Conservation (phyloP, 371 early-diverging fungal genomes). For the Mucor mucedo region DNA sequence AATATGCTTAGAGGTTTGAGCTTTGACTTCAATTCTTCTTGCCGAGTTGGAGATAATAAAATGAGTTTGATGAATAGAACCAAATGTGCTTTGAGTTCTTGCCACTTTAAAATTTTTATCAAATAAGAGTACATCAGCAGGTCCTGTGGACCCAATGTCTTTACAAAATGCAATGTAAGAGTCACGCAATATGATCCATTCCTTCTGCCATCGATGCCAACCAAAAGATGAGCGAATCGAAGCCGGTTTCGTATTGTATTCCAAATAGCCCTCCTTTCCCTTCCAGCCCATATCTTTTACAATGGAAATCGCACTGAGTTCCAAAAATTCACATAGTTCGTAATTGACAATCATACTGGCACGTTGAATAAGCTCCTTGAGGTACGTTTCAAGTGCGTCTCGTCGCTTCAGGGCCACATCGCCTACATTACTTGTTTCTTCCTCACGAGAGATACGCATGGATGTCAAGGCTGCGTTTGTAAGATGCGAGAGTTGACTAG, state of each 20-base stretch:
- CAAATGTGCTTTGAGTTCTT: conserved; percentile 19
- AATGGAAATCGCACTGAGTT: conserved; percentile 74
- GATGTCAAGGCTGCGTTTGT: conserved; percentile 41
- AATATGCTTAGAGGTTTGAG: conserved; percentile 62
- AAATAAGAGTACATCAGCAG: conserved; percentile 73
- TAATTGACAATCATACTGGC: conserved; percentile 59
- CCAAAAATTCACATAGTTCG: conserved; percentile 81
- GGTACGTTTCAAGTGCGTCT: conserved; percentile 65
- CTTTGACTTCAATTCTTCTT: conserved; percentile 68
- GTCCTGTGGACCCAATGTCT: conserved; percentile 49
- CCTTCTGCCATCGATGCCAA: conserved; percentile 56
- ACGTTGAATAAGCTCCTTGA: conserved; percentile 58
- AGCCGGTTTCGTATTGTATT: conserved; percentile 45
- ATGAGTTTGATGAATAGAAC: conserved; percentile 51
- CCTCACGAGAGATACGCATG: conserved; percentile 37
- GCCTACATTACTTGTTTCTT: conserved; percentile 32
- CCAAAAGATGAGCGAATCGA: conserved; percentile 28
- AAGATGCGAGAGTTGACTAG: conserved; percentile 42
- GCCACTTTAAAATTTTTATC: conserved; percentile 64
- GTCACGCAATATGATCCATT: conserved; percentile 71
- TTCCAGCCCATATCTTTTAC: conserved; percentile 83
- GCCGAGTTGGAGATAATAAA: conserved; percentile 53
- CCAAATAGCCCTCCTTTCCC: conserved; percentile 81
- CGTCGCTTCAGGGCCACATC: conserved; percentile 61
- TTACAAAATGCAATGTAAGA: conserved; percentile 63